Conservation (phyloP, 495 filamentous ascomycete genomes). For the Aspergillus bertholletiae region DNA sequence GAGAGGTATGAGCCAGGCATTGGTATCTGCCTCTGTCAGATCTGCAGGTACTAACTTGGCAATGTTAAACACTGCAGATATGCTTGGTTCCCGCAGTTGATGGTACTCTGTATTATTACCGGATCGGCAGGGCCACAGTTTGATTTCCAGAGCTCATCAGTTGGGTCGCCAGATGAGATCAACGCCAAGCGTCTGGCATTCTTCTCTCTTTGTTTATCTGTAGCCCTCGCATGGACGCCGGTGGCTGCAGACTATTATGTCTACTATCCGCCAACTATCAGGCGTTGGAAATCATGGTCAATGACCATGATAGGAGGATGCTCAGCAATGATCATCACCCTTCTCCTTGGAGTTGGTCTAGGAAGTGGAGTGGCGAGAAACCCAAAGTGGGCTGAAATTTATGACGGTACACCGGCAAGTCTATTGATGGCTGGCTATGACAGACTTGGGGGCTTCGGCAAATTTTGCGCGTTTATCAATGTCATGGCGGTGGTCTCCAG, state of each 20-base stretch:
- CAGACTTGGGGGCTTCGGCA: slow-evolving; percentile 62
- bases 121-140: slow-evolving; percentile 66
- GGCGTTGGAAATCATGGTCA: slow-evolving; percentile 40
- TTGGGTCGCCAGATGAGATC: slow-evolving; percentile 35
- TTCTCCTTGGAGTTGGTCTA: slow-evolving; percentile 70
- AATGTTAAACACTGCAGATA: slow-evolving; percentile 39
- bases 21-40: not conserved
- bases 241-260: slow-evolving; percentile 55
- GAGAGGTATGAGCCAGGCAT: slow-evolving; percentile 39
- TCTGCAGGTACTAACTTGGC: not conserved
- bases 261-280: slow-evolving; percentile 51
- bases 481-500: slow-evolving; percentile 68
- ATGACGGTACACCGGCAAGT: slow-evolving; percentile 57
- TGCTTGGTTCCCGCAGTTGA: slow-evolving; percentile 65
- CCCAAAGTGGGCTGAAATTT: slow-evolving; percentile 49
- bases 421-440: slow-evolving; percentile 63
- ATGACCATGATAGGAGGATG: slow-evolving; percentile 48
- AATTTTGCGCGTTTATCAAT: slow-evolving; percentile 65
- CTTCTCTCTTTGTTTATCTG: slow-evolving; percentile 57
- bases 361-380: slow-evolving; percentile 55
- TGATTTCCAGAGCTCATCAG: slow-evolving; percentile 46
- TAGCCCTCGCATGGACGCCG: slow-evolving; percentile 51
- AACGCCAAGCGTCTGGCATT: slow-evolving; percentile 60
- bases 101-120: slow-evolving; percentile 63
- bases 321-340: slow-evolving; percentile 51